Conservation (phyloP, 345 rosid species). For the Salix arbutifolia region DNA sequence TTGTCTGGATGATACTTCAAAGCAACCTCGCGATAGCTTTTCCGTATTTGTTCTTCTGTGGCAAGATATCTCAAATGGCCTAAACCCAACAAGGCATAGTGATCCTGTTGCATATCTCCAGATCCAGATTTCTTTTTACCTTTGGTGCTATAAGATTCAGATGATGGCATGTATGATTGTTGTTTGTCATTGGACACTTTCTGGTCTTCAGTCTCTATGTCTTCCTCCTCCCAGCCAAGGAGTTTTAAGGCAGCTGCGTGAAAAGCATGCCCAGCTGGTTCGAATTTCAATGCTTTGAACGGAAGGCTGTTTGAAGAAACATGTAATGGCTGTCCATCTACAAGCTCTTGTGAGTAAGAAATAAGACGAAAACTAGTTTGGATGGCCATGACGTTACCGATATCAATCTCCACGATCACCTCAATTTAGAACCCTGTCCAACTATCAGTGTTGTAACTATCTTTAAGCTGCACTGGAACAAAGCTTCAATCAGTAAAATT, state of each 20-base stretch:
- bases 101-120: conserved; percentile 78
- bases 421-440: neutral
- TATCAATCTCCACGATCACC: conserved; percentile 5
- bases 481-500: neutral
- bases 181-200: conserved; percentile 60
- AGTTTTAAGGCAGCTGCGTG: conserved; percentile 84
- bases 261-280: conserved; percentile 93
- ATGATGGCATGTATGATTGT: conserved; percentile 54
- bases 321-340: conserved; percentile 63
- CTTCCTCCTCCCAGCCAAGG: conserved; percentile 62
- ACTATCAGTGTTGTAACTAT: neutral
- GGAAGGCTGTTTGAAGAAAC: conserved; percentile 82
- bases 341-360: conserved; percentile 71
- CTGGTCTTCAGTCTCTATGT: conserved; percentile 42
- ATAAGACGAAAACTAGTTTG: conserved; percentile 44
- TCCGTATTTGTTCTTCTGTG: conserved; percentile 95
- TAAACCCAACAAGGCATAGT: conserved; percentile 86
- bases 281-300: conserved; percentile 63
- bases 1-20: conserved; percentile 95
- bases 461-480: neutral
- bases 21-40: conserved; percentile 87
- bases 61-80: conserved; percentile 92
- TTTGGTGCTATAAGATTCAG: conserved; percentile 67
- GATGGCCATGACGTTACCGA: conserved; percentile 27
- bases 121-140: conserved; percentile 85